Percentiles rank a stretch among this genome's conserved stretches.
Conservation (phyloP, 768 basidiomycete species). For the Lyophyllum decastes region DNA sequence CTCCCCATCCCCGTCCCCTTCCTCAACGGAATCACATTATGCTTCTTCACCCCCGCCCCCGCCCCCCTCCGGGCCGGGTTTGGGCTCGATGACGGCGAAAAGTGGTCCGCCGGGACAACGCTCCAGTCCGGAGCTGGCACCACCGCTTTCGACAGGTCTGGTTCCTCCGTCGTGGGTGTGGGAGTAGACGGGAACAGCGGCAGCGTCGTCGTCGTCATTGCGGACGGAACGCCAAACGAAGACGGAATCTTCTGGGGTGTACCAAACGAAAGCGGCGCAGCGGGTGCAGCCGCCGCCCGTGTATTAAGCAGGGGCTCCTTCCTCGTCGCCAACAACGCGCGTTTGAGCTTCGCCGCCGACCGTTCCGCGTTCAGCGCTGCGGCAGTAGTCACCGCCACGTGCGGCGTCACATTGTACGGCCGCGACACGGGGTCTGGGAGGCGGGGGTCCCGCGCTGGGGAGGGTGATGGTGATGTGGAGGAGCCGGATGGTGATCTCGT, state of each 20-base stretch:
- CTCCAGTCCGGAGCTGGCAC: slow-evolving; percentile 23
- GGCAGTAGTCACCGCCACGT: slow-evolving; percentile 73
- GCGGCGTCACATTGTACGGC: slow-evolving; percentile 52
- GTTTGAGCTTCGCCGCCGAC: slow-evolving; percentile 69
- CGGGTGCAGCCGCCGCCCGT: slow-evolving; percentile 40
- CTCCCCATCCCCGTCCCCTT: slow-evolving; percentile 14
- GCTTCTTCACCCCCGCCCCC: slow-evolving; percentile 36
- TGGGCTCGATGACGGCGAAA: slow-evolving; percentile 27
- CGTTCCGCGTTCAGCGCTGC: slow-evolving; percentile 83
- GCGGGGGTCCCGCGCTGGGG: slow-evolving; percentile 39
- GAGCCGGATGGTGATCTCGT: neutral
- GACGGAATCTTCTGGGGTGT: slow-evolving; percentile 33
- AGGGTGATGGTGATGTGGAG: neutral
- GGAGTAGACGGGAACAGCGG: slow-evolving; percentile 14
- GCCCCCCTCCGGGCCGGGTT: slow-evolving; percentile 32
- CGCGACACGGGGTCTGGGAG: slow-evolving; percentile 36
- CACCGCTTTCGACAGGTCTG: slow-evolving; percentile 15
- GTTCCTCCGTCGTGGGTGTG: slow-evolving; percentile 21
- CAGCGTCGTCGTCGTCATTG: no score
- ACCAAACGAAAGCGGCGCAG: slow-evolving; percentile 36
- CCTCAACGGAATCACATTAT: slow-evolving; percentile 40
- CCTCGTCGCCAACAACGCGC: slow-evolving; percentile 59
- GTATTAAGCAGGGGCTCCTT: slow-evolving; percentile 69
- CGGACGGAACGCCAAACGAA: no score
- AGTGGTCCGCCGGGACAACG: slow-evolving; percentile 39